A percentile compares a stretch with the other conserved stretches of the same genome.
phyloP scores from a whole-genome alignment of 1,284 basidiomycete genomes.

The Porogramme epimiltina region DNA sequence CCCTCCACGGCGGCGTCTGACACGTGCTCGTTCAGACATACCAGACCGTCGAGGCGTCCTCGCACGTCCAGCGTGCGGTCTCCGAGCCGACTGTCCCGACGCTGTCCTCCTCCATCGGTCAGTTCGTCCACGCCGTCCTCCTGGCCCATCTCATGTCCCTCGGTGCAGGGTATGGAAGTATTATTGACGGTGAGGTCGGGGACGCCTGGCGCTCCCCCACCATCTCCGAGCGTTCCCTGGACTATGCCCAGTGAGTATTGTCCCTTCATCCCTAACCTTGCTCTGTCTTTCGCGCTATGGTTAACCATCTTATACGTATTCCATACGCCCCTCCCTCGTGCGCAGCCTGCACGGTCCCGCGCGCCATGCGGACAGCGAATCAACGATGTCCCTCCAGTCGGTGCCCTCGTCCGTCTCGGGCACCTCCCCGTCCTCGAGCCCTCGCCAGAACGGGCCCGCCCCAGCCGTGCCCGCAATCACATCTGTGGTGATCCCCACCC shows the following conservation, averaged over 20 bases:
- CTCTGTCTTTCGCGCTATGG: too few species aligned
- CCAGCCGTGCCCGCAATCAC: not conserved
- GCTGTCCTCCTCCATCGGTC: slow-evolving; percentile 18
- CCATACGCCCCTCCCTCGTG: too few species aligned
- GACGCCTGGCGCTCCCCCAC: slow-evolving; percentile 15
- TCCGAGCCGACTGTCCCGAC: slow-evolving; percentile 21
- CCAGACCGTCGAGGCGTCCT: slow-evolving; percentile 19
- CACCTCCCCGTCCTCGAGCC: not conserved
- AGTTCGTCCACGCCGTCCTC: not conserved
- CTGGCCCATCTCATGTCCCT: not conserved
- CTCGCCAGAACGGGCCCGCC: not conserved
- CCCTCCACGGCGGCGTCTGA: too few species aligned
- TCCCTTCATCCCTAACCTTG: too few species aligned
- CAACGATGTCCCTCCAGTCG: slow-evolving; percentile 15
- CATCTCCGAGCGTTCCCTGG: slow-evolving; percentile 14
- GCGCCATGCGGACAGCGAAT: slow-evolving; percentile 15
- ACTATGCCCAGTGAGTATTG: slow-evolving; percentile 10
- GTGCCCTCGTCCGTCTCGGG: slow-evolving; percentile 9
- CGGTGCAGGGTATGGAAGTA: slow-evolving; percentile 9
- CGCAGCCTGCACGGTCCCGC: slow-evolving; percentile 2
- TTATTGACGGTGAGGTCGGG: not conserved
- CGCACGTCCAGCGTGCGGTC: slow-evolving; percentile 20
- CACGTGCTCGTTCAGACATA: too few species aligned
- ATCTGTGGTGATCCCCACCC: too few species aligned
- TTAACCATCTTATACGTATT: too few species aligned